Evolutionary conservation across 805 yeast species (phyloP).

Genomic region (Diddensiella santjacobensis): DNA sequence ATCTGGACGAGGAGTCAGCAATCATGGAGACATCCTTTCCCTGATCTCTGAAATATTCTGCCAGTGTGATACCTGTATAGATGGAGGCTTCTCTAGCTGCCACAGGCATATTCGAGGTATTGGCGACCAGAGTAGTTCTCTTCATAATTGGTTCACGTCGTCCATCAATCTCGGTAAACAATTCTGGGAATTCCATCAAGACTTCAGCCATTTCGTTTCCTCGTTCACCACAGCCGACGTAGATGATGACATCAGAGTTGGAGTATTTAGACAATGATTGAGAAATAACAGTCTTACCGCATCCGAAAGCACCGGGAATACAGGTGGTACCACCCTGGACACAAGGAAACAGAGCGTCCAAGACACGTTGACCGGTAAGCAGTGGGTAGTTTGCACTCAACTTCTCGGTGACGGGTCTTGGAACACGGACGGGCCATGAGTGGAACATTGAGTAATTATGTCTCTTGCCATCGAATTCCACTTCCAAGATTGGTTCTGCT

Average conservation of each 20-base stretch:
- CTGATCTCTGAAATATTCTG: slow-evolving; percentile 99
- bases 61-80: slow-evolving; percentile 97
- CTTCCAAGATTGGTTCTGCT: slow-evolving; percentile 85
- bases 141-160: slow-evolving; percentile 98
- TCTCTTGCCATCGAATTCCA: slow-evolving; percentile 88
- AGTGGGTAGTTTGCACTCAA: slow-evolving; percentile 91
- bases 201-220: slow-evolving; percentile 99
- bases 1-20: slow-evolving; percentile 99
- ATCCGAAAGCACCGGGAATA: slow-evolving; percentile 99
- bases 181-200: slow-evolving; percentile 98
- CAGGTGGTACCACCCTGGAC: slow-evolving; percentile 99
- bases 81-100: slow-evolving; percentile 99
- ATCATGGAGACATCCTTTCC: slow-evolving; percentile 99
- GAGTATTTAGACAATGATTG: slow-evolving; percentile 96
- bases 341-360: slow-evolving; percentile 96
- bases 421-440: slow-evolving; percentile 99
- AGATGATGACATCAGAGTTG: slow-evolving; percentile 93
- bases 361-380: slow-evolving; percentile 97
- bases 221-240: slow-evolving; percentile 95
- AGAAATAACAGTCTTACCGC: slow-evolving; percentile 98
- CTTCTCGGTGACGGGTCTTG: slow-evolving; percentile 96
- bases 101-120: slow-evolving; percentile 99
- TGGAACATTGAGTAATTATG: slow-evolving; percentile 89
- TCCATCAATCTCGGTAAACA: slow-evolving; percentile 85
- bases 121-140: slow-evolving; percentile 97